Base-by-base conservation (phyloP, 495 filamentous ascomycete species). In the Aspergillus panamensis region DNA sequence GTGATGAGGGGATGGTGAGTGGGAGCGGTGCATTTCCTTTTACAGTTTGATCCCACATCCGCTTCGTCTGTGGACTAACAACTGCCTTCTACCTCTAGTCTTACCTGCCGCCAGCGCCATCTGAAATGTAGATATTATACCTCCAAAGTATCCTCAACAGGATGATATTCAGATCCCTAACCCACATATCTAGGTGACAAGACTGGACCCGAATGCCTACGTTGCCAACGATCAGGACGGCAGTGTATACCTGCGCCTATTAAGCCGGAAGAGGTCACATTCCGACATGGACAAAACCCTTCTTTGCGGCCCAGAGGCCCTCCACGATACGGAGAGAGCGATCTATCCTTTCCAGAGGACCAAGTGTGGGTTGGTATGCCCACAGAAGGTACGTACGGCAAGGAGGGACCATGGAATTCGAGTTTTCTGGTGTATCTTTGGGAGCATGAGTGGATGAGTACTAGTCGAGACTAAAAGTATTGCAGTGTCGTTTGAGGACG, bases 1-100 rank as follows among this genome's bases (percentile, higher is more conserved):
- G 72, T 77, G 58, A 77, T 75, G 73, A 77, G 73, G 72, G 73
- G 73, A 73, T 77, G 73, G 73, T 77, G 25, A 70, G 72, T 73
- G n/a, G 25, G 14, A 58, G 40, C 9, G 35, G 20, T 37, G 48
- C 49, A 16, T 51, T 30, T 51, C 20, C 20, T 42, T 8, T 13
- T 4, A 17, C 47, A 16, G 33, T 20, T 17, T 56, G 35, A 21
- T 14, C 48, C 42, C 55, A 16, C 33, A 21, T 12, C 3, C 20
- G 6, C 39, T 45, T 60, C 9, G 6, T 44, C 6, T 43, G 17
- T 47, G 43, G 13, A 8, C 56, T 62, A 43, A 58, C 45, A 51
- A 51, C 50, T 16, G 16, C 52, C 25, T 21, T 48, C 25, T 51
- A 3, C 32, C 20, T 43, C 21, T 58, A 77, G 73, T 69, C 73